phyloP scores from a whole-genome alignment of 208 protist genomes.

The Wallacemonas rigidus region DNA sequence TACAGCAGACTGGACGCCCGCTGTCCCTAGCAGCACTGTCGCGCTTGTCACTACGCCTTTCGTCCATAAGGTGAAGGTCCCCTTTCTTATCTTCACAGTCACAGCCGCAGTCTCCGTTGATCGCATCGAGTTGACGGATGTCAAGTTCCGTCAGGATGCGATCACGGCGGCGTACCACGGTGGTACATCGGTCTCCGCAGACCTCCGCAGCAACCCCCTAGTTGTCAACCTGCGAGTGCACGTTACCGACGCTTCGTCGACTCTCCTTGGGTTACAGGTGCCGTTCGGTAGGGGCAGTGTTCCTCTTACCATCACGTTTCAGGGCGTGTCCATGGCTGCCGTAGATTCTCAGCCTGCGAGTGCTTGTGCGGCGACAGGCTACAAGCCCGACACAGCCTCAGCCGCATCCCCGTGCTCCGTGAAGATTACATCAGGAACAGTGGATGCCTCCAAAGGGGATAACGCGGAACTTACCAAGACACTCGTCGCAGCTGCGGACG shows the following conservation, averaged over 20 bases:
- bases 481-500: no score
- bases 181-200: neutral
- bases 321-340: neutral
- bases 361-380: neutral
- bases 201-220: neutral
- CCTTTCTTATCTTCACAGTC: neutral
- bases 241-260: no score
- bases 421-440: neutral
- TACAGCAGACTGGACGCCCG: conserved; percentile 4
- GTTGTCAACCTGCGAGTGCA: neutral
- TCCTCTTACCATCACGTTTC: neutral
- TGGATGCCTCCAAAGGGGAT: no score
- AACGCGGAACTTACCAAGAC: no score
- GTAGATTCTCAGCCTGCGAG: neutral
- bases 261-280: no score
- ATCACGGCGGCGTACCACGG: neutral
- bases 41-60: neutral
- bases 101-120: neutral
- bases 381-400: neutral
- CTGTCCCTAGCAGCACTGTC: neutral
- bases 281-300: neutral
- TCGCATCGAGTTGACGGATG: neutral
- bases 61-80: neutral
- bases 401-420: neutral
- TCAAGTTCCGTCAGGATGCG: neutral